These are phyloP conservation scores for Paralagenidium karlingii DNA, from an alignment of 352 stramenopile genomes.

Conservation along the genomic window DNA sequence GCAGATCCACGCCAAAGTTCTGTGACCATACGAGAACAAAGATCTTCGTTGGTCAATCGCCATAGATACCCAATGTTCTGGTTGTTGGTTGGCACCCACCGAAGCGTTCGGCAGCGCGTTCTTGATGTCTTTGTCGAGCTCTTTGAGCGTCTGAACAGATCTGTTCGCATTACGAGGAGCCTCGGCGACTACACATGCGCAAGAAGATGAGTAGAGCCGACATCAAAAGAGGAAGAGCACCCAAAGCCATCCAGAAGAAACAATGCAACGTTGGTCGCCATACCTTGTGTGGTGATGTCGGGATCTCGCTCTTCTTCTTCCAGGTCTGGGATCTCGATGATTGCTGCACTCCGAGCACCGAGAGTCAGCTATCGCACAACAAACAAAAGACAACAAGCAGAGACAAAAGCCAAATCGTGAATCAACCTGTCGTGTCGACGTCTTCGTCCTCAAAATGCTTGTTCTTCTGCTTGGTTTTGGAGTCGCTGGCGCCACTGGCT, in stretches of 20 bases:
- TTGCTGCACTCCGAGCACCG: no score
- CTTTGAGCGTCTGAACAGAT: constrained; percentile 56
- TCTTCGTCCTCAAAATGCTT: no score
- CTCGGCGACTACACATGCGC: constrained; percentile 32
- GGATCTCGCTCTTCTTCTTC: constrained; percentile 70
- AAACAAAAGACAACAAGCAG: no score
- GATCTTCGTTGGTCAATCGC: no score
- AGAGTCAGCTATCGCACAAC: no score
- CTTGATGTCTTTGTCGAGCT: constrained; percentile 69
- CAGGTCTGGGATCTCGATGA: constrained; percentile 72
- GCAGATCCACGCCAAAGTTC: constrained; percentile 47
- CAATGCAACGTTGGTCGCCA: constrained; percentile 3
- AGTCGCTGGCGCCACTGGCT: no score
- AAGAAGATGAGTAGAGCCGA: constrained; percentile 1
- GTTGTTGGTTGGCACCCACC: no score
- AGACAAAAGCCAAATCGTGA: no score
- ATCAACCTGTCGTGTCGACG: no score
- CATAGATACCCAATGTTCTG: not conserved
- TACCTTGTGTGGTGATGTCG: constrained; percentile 54
- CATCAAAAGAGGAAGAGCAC: not conserved
- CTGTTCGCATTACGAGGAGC: constrained; percentile 61
- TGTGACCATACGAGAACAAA: constrained; percentile 3
- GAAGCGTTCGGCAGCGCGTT: constrained; percentile 45
- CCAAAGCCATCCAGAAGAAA: not conserved
- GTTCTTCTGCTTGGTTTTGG: no score